Conservation (phyloP, 1,139 yeast genomes). For the Taphrina populina region DNA sequence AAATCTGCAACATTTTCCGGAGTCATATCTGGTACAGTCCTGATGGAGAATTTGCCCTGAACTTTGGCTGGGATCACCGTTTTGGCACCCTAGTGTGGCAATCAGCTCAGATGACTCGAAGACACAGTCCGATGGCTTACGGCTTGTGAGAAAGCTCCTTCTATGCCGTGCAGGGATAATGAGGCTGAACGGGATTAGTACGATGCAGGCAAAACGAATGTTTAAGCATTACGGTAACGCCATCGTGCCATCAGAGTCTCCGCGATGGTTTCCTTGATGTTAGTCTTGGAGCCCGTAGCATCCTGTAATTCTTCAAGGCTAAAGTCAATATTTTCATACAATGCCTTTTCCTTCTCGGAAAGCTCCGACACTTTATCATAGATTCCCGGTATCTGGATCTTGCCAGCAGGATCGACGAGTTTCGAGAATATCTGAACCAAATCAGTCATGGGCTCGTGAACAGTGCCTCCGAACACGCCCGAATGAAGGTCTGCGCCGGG, state of each 20-base stretch:
- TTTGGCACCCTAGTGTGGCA: conserved; percentile 85
- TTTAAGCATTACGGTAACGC: conserved; percentile 53
- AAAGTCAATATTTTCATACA: conserved; percentile 84
- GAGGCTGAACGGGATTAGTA: conserved; percentile 55
- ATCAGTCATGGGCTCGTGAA: conserved; percentile 98
- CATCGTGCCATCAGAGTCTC: conserved; percentile 95
- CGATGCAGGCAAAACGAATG: conserved; percentile 45
- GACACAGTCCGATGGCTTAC: neutral
- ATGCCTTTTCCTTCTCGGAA: conserved; percentile 64
- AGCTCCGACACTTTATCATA: conserved; percentile 93
- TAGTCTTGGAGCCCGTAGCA: conserved; percentile 84
- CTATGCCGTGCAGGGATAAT: conserved; percentile 90
- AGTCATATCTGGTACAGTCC: conserved; percentile 95
- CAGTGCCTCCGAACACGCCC: conserved; percentile 97
- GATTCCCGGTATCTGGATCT: conserved; percentile 81
- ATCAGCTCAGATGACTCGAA: neutral
- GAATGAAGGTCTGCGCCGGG: conserved; percentile 98
- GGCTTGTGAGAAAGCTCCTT: conserved; percentile 80
- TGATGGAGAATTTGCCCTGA: conserved; percentile 87
- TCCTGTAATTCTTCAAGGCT: conserved; percentile 78
- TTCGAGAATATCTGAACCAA: conserved; percentile 65
- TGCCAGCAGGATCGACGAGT: conserved; percentile 72
- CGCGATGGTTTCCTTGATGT: conserved; percentile 72
- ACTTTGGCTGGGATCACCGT: conserved; percentile 97
- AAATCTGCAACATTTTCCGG: conserved; percentile 72